phyloP scores from a whole-genome alignment of 2,329 filamentous ascomycete genomes.

The Paracamarosporium sp. region DNA sequence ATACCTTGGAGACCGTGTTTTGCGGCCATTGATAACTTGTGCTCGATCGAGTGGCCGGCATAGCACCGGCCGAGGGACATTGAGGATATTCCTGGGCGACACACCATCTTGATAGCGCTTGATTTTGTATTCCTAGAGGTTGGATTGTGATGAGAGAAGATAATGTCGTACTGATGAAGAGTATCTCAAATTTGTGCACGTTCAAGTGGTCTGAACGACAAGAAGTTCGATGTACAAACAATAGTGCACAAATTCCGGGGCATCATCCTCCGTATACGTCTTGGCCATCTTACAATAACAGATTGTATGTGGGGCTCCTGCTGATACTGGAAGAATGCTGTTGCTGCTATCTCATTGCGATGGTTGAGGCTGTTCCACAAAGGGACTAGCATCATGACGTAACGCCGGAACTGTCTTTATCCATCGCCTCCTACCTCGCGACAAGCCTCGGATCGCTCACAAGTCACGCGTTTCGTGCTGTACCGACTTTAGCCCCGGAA shows the following conservation, averaged over 20 bases:
- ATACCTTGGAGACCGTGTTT: conserved; percentile 71
- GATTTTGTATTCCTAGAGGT: not conserved
- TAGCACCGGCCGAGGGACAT: conserved; percentile 79
- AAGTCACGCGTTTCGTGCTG: not conserved
- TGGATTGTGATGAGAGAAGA: not conserved
- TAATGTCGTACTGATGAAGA: not conserved
- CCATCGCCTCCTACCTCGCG: not conserved
- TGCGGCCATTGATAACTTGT: conserved; percentile 73
- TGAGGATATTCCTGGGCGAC: conserved; percentile 72
- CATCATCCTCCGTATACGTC: not conserved
- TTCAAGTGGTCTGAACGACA: not conserved
- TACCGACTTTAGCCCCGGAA: not conserved
- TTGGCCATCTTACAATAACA: not conserved
- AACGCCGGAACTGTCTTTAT: conserved; percentile 9
- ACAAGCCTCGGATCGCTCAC: not conserved
- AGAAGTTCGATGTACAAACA: not conserved
- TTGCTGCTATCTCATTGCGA: not conserved
- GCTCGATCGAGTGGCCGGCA: conserved; percentile 67
- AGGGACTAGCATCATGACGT: conserved; percentile 4
- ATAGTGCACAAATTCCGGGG: not conserved
- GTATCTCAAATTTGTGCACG: not conserved
- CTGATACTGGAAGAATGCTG: conserved; percentile 7
- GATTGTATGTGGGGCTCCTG: not conserved
- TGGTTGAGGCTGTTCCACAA: not conserved
- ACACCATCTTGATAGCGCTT: conserved; percentile 50